Evolutionary conservation across 2,329 filamentous ascomycete species (phyloP), one percentile per base, ranked within the genome.

Genomic region (Monosporascus sp.): DNA sequence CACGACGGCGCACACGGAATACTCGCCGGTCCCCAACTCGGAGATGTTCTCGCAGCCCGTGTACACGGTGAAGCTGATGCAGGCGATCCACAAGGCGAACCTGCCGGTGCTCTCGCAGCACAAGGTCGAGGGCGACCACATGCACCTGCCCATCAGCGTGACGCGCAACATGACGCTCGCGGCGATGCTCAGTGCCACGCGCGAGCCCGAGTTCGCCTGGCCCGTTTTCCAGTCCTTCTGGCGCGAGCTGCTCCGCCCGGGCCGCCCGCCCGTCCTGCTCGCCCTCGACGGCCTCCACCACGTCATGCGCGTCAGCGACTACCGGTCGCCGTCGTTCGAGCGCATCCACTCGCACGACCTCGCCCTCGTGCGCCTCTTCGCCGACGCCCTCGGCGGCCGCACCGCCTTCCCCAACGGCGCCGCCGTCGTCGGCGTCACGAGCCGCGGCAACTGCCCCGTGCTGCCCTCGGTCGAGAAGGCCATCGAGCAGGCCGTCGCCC

Each of bases 281-380:
- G 75, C 85, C 44, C 74, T 95, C 49, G 94, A 99, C 67, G 87
- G 87, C 50, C 77, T 97, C 37, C 79, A 84, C 51, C 89, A 94
- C 74, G 82, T 91, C 71, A 96, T 96, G 89, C 80, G 80, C 60
- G 67, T 84, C 38, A 90, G 86, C 58, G 83, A 81, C 45, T 99
- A 97, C 76, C 82, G 87, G 59, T 82, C 82, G 58, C 76, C 87
- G 2, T 77, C 87, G 24, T 88, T 83, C 63, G 81, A 89, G 57
- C 78, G 78, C 15, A 87, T 99, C 58, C 94, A 99, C 75, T 81
- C 91, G 28, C 90, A 96, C 72, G 88, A 97, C 65, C 79, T 99
- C 31, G 78, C 82, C 24, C 77, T 97, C 22, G 77, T 96, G 50
- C 80, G 84, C 52, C 81, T 88, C 60, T 96, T 96, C 70, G 71